Evolutionary conservation across 2,329 filamentous ascomycete genomes (phyloP), one percentile per base, ranked within the genome.

Genomic region (Fusarium kyushuense): DNA sequence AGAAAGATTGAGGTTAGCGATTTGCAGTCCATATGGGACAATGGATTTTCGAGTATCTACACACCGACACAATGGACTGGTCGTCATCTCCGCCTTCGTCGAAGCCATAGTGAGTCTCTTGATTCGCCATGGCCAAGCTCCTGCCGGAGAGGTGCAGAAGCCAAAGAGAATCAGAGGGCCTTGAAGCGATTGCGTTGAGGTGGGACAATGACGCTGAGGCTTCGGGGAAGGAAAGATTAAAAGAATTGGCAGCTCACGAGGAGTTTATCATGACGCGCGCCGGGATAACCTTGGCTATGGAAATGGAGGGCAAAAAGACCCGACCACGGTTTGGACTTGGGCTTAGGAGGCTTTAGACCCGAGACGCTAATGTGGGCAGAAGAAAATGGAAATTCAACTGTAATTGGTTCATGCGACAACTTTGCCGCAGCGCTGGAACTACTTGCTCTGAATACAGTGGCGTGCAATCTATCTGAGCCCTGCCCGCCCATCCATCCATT

Each of bases 81-180:
- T 84, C 82, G 71, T 83, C 82, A 70, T 83, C 81, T 70, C 77
- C 78, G 59, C 74, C 76, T 72, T 76, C 79, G 74, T 84, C 83
- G 74, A 82, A 83, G 73, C 76, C 81, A 77, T 84, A 80, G 65
- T 81, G 78, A 71, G 79, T 77, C 71, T 83, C 81, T 63, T 77
- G 73, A 61, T 81, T 79, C 72, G 79, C 79, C 80, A 82, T 82
- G 76, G 76, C 78, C 70, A 61, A 68, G 70, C 72, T 70, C 65
- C 72, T 68, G 72, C 69, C 64, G 57, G 51, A 67, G 59, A 48
- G 25, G 42, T 61, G 70, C 71, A 74, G 70, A 72, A 69, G 62
- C 70, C 62, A 54, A 69, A 65, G 58, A 59, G 47, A 43, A 49
- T 64, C 53, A 32, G 48, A 54, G 51, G 58, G 42, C 54, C 43